A percentile compares a stretch with the other conserved stretches of the same genome.
Conservation (phyloP, 179 eudicot species). For the Silene coronaria region DNA sequence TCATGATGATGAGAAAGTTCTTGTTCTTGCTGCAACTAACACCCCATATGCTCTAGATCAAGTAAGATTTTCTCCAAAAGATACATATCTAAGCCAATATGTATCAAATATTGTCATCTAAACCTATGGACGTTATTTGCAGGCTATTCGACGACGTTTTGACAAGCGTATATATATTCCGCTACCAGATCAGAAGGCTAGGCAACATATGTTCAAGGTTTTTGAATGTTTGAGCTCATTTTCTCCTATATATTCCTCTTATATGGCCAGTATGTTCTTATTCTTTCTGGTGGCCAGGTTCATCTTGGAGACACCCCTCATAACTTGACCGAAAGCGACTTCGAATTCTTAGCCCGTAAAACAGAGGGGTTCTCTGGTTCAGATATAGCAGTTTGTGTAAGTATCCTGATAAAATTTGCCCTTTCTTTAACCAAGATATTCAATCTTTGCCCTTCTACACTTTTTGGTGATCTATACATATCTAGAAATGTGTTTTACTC, state of each 20-base stretch:
- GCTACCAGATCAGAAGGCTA: conserved; percentile 92
- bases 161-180: conserved; percentile 98
- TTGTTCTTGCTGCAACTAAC: conserved; percentile 96
- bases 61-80: conserved; percentile 32
- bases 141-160: conserved; percentile 94
- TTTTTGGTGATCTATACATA: background rate
- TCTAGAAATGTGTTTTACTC: no score
- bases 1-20: conserved; percentile 90
- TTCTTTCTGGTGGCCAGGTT: conserved; percentile 43
- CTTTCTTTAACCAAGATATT: no score
- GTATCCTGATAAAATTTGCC: conserved; percentile 20
- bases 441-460: background rate
- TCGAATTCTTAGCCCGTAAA: conserved; percentile 66
- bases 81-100: background rate
- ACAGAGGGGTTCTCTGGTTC: conserved; percentile 98
- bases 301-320: conserved; percentile 98
- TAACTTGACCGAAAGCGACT: conserved; percentile 81
- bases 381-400: conserved; percentile 94
- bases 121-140: conserved; percentile 20
- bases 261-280: background rate
- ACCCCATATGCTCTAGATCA: conserved; percentile 97
- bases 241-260: background rate
- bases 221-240: conserved; percentile 8
- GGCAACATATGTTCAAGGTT: conserved; percentile 97
- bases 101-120: background rate